Evolutionary conservation across 164 flowering plant species (phyloP), one percentile per base, ranked within the genome.

Genomic region (Macadamia integrifolia): DNA sequence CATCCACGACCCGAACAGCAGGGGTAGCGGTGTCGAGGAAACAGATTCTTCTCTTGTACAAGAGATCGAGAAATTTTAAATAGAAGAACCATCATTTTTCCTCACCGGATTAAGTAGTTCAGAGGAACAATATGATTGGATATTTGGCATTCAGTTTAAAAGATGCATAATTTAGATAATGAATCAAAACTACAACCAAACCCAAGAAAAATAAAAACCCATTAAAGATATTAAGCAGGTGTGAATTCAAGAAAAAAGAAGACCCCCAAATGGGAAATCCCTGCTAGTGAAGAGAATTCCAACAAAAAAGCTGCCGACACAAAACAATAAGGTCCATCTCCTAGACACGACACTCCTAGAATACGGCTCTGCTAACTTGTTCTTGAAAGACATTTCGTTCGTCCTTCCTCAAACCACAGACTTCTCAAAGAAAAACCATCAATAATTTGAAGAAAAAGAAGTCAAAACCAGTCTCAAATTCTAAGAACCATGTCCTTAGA

Each of bases 201-300:
- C n/a, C n/a, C 1, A 1, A 2, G 3, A 1, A 56, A 17, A 59
- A 4, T 43, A 43, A 43, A 43, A 43, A 43, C n/a, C n/a, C n/a
- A n/a, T n/a, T n/a, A 43, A 43, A 4, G 46, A 43, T 9, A 43
- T 43, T 4, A 9, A 43, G 9, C 4, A 43, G 4, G 4, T 4
- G 9, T 4, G 46, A 61, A 59, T 55, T 46, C 53, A 7, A 1
- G 59, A 35, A 40, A 31, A 58, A 30, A 12, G 9, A 58, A 62
- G 14, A 31, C 55, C 42, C 23, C 71, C 7, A 13, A 43, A 55
- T 6, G 29, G 18, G 55, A 53, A 12, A 56, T 72, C 86, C 92
- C 91, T 85, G 82, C 77, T 81, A 59, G 92, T 84, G 86, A 90
- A 86, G 76, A 86, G 76, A 78, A 84, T 78, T 46, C 96, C 96